These are phyloP conservation scores for Polytolypa hystricis DNA, from an alignment of 2,329 filamentous ascomycete species.

Conservation along the genomic window DNA sequence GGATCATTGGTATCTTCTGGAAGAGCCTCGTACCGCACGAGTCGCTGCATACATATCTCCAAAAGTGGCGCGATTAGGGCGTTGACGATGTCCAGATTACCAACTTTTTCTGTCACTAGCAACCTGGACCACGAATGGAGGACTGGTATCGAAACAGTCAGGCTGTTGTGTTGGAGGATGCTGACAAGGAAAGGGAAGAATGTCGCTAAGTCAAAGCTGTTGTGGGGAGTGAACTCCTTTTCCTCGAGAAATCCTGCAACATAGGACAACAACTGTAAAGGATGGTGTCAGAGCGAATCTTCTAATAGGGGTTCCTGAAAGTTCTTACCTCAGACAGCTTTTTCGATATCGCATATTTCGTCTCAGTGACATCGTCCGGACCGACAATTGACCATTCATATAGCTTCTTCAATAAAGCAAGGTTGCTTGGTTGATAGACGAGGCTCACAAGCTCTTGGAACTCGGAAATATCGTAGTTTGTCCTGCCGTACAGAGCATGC, in stretches of 20 bases:
- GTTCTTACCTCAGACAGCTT: slow-evolving; percentile 74
- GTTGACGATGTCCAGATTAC: slow-evolving; percentile 46
- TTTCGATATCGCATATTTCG: slow-evolving; percentile 85
- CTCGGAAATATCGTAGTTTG: slow-evolving; percentile 64
- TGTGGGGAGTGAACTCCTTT: slow-evolving; percentile 57
- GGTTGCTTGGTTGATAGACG: slow-evolving; percentile 62
- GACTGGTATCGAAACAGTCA: slow-evolving; percentile 86
- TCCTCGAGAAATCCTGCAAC: slow-evolving; percentile 75
- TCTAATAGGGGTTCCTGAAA: neutral
- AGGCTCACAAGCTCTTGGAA: slow-evolving; percentile 67
- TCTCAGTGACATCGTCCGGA: slow-evolving; percentile 73
- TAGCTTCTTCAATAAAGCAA: slow-evolving; percentile 60
- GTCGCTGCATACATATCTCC: slow-evolving; percentile 68
- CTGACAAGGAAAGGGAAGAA: slow-evolving; percentile 71
- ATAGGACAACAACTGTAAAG: slow-evolving; percentile 63
- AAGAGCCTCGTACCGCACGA: slow-evolving; percentile 79
- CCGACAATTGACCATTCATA: slow-evolving; percentile 73
- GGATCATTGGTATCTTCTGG: slow-evolving; percentile 72
- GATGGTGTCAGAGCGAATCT: slow-evolving; percentile 6
- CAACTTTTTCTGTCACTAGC: slow-evolving; percentile 59
- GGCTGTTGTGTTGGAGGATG: slow-evolving; percentile 72
- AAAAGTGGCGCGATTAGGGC: slow-evolving; percentile 62
- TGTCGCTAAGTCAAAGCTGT: slow-evolving; percentile 54
- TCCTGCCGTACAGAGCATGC: slow-evolving; percentile 68
- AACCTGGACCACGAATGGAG: slow-evolving; percentile 83